Base-by-base conservation (phyloP, 208 protist genomes). In the Trypanosoma mega region DNA sequence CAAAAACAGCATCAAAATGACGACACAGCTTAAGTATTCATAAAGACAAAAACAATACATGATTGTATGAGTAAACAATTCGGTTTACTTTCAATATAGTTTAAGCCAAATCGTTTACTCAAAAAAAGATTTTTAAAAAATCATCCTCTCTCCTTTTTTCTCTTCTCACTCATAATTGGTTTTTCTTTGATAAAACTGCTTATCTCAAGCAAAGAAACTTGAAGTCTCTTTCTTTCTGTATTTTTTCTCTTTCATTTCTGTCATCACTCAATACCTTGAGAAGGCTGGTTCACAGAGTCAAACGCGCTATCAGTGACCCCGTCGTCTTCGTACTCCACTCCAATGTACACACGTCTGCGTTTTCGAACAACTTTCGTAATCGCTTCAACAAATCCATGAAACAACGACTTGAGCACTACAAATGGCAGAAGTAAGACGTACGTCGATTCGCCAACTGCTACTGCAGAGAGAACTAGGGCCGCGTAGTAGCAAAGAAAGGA, bases 371-470 rank as follows among this genome's bases (percentile, higher is more conserved):
- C 12, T 2, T 34, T 61, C 21, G 14, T 46, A 14, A 58, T 29
- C 8, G 41, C 37, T 8, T 31, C 48, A 1, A 57, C 43, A 34
- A 52, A 30, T 7, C 36, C 46, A 12, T 18, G 24, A 12, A 60
- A 36, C 26, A 68, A 14, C 2, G 41, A 30, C 27, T 57, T 66
- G 29, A 58, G 9, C 21, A 48, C 31, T 2, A 26, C 55, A 50
- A 87, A 68, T 16, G 85, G 85, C 2, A 75, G 43, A 1, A 76
- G 24, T 14, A 92, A 55, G 1, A 66, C 56, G 11, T 47, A 54
- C 24, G 70, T 80, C 23, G 76, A 80, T 52, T 89, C 85, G 0
- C 80, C 85, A 16, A 84, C 79, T 26, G 81, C 79, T 9, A 59
- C 7, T 9, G 68, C 58, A 30, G 76, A 84, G 27, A 92, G 63